A percentile compares a stretch with the other conserved stretches of the same genome.
These are phyloP conservation scores for Guadua angustifolia DNA, from an alignment of 176 grass and related monocot species.

Conservation along the genomic window DNA sequence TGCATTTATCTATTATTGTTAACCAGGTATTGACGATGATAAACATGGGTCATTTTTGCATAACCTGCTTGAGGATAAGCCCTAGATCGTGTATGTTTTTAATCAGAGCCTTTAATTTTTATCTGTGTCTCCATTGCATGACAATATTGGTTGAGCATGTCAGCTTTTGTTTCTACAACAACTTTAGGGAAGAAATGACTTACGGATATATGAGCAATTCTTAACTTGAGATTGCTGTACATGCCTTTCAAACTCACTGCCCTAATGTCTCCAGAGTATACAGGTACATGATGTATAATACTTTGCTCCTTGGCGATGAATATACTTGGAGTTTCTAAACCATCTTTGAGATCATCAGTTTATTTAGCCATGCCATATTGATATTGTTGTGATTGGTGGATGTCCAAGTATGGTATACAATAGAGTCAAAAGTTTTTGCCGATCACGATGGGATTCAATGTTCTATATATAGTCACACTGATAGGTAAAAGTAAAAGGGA, in stretches of 20 bases:
- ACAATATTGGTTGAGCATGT: not conserved
- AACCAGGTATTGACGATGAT: not conserved
- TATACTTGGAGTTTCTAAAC: not conserved
- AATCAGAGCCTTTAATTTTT: not conserved
- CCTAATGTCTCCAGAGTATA: slow-evolving; percentile 82
- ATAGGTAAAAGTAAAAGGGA: not conserved
- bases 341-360: slow-evolving; percentile 4
- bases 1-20: not conserved
- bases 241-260: slow-evolving; percentile 65
- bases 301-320: not conserved
- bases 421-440: slow-evolving; percentile 3
- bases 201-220: slow-evolving; percentile 74
- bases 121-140: not conserved
- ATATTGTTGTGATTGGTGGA: not conserved
- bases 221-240: slow-evolving; percentile 67
- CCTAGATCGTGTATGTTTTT: slow-evolving; percentile 59
- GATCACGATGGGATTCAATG: not conserved
- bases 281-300: slow-evolving; percentile 65
- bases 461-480: not conserved
- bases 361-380: slow-evolving; percentile 14
- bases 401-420: slow-evolving; percentile 9
- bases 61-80: slow-evolving; percentile 54
- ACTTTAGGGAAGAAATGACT: slow-evolving; percentile 69
- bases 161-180: not conserved
- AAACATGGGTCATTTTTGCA: slow-evolving; percentile 37